Conservation (phyloP, 345 rosid species). For the Nephelium lappaceum region DNA sequence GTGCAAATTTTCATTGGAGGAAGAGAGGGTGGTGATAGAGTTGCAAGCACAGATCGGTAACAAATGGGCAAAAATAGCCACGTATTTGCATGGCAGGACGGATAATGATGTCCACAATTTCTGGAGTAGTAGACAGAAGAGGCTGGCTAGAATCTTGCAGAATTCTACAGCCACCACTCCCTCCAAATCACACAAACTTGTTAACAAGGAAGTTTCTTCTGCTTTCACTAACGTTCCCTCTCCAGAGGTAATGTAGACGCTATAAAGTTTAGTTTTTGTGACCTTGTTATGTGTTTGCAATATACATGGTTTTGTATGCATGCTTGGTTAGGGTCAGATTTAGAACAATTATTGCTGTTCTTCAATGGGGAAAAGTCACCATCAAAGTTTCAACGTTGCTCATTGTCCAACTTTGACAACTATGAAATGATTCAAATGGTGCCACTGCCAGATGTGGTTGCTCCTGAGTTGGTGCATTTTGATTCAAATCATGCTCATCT, state of each 20-base stretch:
- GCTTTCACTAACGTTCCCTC: slow-evolving; percentile 22
- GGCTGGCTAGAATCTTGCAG: slow-evolving; percentile 73
- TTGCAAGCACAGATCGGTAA: slow-evolving; percentile 83
- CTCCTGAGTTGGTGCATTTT: slow-evolving; percentile 33
- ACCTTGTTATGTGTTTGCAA: background rate
- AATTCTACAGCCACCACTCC: slow-evolving; percentile 43
- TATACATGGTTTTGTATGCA: background rate
- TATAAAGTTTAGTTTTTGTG: background rate
- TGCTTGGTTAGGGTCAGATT: slow-evolving; percentile 32
- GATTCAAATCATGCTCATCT: slow-evolving; percentile 28
- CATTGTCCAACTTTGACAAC: slow-evolving; percentile 31
- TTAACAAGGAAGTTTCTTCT: slow-evolving; percentile 18
- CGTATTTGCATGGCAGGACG: slow-evolving; percentile 77
- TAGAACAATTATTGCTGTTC: slow-evolving; percentile 19
- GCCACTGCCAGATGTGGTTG: slow-evolving; percentile 36
- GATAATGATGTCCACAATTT: slow-evolving; percentile 96
- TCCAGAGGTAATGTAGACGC: slow-evolving; percentile 26
- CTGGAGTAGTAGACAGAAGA: slow-evolving; percentile 93
- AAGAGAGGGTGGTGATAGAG: slow-evolving; percentile 88
- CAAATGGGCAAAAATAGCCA: slow-evolving; percentile 95
- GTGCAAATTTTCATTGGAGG: slow-evolving; percentile 85
- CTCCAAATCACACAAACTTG: slow-evolving; percentile 34
- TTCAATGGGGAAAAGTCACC: slow-evolving; percentile 44
- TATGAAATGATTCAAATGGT: slow-evolving; percentile 26
- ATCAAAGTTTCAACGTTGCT: slow-evolving; percentile 29